Percentiles rank a stretch among this genome's conserved stretches.
Evolutionary conservation across 352 stramenopile species (phyloP).

Genomic region (Globisporangium cystogenes): DNA sequence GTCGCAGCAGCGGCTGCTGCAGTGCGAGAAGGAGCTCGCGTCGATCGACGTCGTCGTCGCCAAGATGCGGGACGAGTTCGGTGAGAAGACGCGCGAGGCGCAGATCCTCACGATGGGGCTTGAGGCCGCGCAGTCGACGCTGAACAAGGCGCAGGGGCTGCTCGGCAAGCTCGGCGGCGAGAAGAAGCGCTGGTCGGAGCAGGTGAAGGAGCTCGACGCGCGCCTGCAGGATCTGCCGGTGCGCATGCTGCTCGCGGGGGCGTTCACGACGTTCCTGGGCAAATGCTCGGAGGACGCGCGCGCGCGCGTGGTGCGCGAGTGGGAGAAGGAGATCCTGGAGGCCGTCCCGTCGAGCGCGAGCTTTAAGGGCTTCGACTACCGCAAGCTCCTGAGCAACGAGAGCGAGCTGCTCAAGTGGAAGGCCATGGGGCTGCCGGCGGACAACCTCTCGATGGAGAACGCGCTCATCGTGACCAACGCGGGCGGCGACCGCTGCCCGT

Average conservation of each 20-base stretch:
- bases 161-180: slow-evolving; percentile 90
- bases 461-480: slow-evolving; percentile 86
- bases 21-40: slow-evolving; percentile 89
- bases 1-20: slow-evolving; percentile 80
- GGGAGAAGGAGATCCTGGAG: slow-evolving; percentile 69
- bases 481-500: slow-evolving; percentile 78
- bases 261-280: slow-evolving; percentile 93
- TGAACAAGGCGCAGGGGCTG: slow-evolving; percentile 90
- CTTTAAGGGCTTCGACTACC: slow-evolving; percentile 67
- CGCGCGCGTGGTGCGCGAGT: slow-evolving; percentile 63
- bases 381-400: slow-evolving; percentile 88
- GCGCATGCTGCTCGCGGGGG: slow-evolving; percentile 88
- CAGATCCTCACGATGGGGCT: slow-evolving; percentile 87
- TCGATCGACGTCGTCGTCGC: slow-evolving; percentile 88
- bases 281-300: slow-evolving; percentile 89
- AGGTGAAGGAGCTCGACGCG: slow-evolving; percentile 81
- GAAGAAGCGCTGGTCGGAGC: slow-evolving; percentile 88
- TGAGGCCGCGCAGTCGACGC: slow-evolving; percentile 82
- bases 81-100: slow-evolving; percentile 90
- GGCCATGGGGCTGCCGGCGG: slow-evolving; percentile 84
- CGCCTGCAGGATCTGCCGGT: slow-evolving; percentile 82
- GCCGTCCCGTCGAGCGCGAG: slow-evolving; percentile 12
- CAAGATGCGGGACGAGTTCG: slow-evolving; percentile 91
- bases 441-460: slow-evolving; percentile 94
- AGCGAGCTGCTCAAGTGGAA: slow-evolving; percentile 94